Base-by-base conservation (phyloP, 345 rosid genomes). In the Ricinus communis region DNA sequence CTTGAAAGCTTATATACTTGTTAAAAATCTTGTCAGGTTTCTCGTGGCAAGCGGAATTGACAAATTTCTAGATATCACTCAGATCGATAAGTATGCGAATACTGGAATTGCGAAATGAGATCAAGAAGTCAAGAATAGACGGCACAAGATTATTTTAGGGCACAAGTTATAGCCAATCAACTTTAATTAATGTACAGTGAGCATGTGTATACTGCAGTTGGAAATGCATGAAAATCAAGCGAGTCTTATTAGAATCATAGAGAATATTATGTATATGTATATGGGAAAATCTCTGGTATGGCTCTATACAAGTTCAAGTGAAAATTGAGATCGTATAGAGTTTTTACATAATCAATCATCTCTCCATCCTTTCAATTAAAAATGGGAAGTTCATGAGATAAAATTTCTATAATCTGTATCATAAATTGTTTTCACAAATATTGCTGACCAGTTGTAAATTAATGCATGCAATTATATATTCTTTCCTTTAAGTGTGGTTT, bases 21-120 rank as follows among this genome's bases (percentile, higher is more conserved):
- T n/a, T 66, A 25, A 78, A 71, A 78, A 71, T 58, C 36, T 70
- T 80, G 61, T 66, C 88, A 93, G 97, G 87, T 91, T 88, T 82
- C 79, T 91, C 0, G 19, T 82, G 30, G 82, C 85, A 54, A 86
- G 90, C 71, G 93, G 96, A 68, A 47, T 88, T 74, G 87, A 83
- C 58, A 73, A 82, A 77, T 52, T 80, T 68, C 84, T 93, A 3
- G 94, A 93, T 72, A 80, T 87, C 46, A 74, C 84, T 59, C 84
- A 89, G 72, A 70, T 93, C 14, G 82, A 89, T 52, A 78, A 76
- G 62, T 93, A 74, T 72, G 72, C 73, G 3, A 57, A 10, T 22
- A 70, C 18, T 59, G 77, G 77, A 62, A 11, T 58, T 21, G 30
- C 2, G 28, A 57, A 65, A n/a, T 25, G 55, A 45, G 2, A 51